Evolutionary conservation across 805 yeast species (phyloP), one percentile per base, ranked within the genome.

Genomic region (Pichia thaimueangensis): DNA sequence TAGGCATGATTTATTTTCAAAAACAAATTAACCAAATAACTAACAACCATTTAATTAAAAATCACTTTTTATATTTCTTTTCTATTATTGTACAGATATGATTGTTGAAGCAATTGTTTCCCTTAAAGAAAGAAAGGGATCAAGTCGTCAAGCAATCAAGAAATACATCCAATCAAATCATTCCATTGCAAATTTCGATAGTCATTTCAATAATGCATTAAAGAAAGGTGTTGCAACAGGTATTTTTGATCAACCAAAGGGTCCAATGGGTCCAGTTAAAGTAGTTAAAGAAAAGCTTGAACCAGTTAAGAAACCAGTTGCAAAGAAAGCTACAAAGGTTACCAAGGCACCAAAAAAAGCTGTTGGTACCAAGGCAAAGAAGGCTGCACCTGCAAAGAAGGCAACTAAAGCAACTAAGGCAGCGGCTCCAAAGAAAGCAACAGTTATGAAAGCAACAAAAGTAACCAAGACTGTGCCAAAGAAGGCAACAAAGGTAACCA

Each of bases 261-360:
- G 95, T 37, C 82, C 95, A 16, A 80, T 94, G 11, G 95, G 95
- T 38, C 86, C 95, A 36, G 76, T 86, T 50, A 85, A 86, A 65
- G 47, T 49, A 40, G 50, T 56, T 29, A 49, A 57, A 45, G 50
- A 50, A 39, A 48, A 38, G 32, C 31, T 31, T 12, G 35, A 41
- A 30, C 35, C 43, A 13, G 6, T 30, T 7, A 17, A 32, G 11
- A 40, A 40, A 12, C n/a, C 16, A 35, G 17, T 16, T 8, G 30
- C 30, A 31, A 32, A 32, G 24, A 35, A 30, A 32, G 21, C 27
- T 30, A 20, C 29, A 15, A 41, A 41, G 30, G 35, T 29, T 9
- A 16, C 33, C 10, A 40, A 34, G 24, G 17, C 37, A 19, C 24
- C 38, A 7, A 35, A 34, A 15, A 33, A 30, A 13, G 13, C 38